Conservation (phyloP, 2,329 filamentous ascomycete species). For the Cordyceps farinosa region DNA sequence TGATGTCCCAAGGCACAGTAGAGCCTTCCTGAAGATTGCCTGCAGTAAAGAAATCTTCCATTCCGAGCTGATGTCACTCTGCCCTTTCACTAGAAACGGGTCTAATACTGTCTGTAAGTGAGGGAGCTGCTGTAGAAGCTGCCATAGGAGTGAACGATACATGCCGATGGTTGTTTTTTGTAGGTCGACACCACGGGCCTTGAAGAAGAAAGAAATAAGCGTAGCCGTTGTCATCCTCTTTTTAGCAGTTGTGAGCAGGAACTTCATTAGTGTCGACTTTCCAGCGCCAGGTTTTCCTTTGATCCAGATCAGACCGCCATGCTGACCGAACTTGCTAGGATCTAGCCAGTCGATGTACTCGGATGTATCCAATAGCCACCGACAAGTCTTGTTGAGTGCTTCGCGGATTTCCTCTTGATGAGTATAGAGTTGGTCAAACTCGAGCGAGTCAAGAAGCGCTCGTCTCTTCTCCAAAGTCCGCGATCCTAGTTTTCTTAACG, state of each 20-base stretch:
- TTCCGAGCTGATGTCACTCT: no score
- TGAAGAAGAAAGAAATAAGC: constrained; percentile 49
- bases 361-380: background rate
- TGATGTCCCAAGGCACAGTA: no score
- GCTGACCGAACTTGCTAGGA: background rate
- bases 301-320: constrained; percentile 31
- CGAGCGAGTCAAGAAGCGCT: background rate
- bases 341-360: constrained; percentile 17
- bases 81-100: no score
- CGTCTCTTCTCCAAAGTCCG: background rate
- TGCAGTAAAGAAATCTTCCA: background rate
- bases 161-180: constrained; percentile 45
- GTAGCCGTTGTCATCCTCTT: constrained; percentile 16
- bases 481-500: no score
- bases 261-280: constrained; percentile 47
- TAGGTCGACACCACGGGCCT: constrained; percentile 39
- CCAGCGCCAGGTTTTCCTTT: constrained; percentile 42
- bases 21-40: background rate
- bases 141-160: constrained; percentile 45
- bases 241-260: constrained; percentile 23
- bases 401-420: no score
- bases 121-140: constrained; percentile 34
- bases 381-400: background rate
- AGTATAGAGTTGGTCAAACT: background rate
- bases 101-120: no score